A percentile compares a stretch with the other conserved stretches of the same genome.
phyloP scores from a whole-genome alignment of 345 rosid species.

The Firmiana major region DNA sequence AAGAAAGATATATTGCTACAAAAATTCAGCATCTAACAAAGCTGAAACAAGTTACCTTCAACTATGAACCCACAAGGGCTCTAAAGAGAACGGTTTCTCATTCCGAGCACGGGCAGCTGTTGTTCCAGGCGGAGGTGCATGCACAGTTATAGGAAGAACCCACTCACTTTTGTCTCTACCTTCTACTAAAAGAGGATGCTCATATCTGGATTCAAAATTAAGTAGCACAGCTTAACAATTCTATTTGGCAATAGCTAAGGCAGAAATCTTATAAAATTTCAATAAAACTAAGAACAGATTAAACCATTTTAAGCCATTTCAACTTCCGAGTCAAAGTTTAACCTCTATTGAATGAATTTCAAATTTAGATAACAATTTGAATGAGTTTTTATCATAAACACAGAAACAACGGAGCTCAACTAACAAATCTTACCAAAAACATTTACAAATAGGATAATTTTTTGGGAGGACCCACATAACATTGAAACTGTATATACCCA shows the following conservation, averaged over 20 bases:
- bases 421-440: background rate
- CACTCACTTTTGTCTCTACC: conserved; percentile 86
- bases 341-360: background rate
- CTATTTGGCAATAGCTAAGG: background rate
- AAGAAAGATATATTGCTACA: too few species aligned
- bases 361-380: background rate
- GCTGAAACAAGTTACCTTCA: conserved; percentile 31
- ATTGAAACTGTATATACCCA: background rate
- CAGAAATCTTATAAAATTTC: background rate
- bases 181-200: conserved; percentile 79
- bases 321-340: background rate
- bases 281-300: background rate
- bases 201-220: conserved; percentile 53
- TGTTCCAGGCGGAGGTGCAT: conserved; percentile 74
- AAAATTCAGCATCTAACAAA: background rate
- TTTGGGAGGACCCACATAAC: background rate
- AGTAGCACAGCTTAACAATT: background rate
- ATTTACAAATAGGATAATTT: background rate
- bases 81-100: conserved; percentile 60
- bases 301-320: background rate
- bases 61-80: conserved; percentile 65
- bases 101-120: conserved; percentile 45
- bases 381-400: background rate
- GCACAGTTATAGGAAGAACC: conserved; percentile 91
- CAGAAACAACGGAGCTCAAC: background rate